Conservation (phyloP, 192 early-diverging fungal species). For the Chytriomyces hyalinus region DNA sequence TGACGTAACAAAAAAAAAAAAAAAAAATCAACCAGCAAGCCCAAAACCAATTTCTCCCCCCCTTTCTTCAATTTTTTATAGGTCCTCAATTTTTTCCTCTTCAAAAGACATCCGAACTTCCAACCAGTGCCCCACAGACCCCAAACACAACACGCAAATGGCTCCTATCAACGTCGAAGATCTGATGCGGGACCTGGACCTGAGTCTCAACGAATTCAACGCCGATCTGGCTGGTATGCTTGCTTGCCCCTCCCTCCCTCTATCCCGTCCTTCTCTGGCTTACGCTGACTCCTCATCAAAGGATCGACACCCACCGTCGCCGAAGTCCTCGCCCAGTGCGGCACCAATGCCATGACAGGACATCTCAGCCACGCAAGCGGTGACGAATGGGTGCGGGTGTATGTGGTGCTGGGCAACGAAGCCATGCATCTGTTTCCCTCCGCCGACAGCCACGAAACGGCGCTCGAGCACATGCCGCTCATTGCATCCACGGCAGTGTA, state of each 20-base stretch:
- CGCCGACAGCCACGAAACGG: background rate
- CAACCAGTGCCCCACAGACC: too few relatives aligned
- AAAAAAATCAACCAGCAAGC: too few relatives aligned
- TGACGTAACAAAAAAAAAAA: too few relatives aligned
- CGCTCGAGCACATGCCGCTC: background rate
- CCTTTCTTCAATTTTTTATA: too few relatives aligned
- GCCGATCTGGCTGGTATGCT: background rate
- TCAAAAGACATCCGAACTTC: too few relatives aligned
- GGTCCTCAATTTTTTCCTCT: too few relatives aligned
- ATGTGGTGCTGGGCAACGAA: background rate
- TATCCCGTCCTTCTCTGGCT: background rate
- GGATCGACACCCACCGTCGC: background rate
- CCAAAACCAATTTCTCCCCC: too few relatives aligned
- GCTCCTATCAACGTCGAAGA: background rate
- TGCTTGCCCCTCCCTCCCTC: background rate
- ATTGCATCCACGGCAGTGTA: background rate
- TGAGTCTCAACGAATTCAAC: background rate
- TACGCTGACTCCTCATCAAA: background rate
- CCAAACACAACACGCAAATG: background rate
- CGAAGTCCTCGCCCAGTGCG: background rate
- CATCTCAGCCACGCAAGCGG: background rate
- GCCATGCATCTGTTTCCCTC: background rate
- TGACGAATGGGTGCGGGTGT: background rate
- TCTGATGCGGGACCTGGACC: background rate
- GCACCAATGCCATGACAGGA: background rate